These are phyloP conservation scores for Jaltomata sinuosa DNA, from an alignment of 257 asterid genomes.

Conservation along the genomic window DNA sequence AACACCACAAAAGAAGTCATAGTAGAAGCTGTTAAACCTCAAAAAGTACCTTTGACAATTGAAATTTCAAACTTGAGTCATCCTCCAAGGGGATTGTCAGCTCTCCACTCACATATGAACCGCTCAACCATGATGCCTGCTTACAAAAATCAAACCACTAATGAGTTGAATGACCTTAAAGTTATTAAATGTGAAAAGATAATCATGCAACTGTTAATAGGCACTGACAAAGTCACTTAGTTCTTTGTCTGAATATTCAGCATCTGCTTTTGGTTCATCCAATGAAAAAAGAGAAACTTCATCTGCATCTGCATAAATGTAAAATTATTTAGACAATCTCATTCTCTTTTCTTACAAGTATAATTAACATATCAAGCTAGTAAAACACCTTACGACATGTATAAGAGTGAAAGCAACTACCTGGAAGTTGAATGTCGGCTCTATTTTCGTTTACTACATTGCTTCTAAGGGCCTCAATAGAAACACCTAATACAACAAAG, in stretches of 20 bases:
- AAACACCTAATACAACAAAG: background rate
- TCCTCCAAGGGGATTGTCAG: conserved; percentile 47
- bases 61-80: conserved; percentile 57
- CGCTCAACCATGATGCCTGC: conserved; percentile 89
- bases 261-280: conserved; percentile 33
- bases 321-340: background rate
- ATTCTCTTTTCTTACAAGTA: background rate
- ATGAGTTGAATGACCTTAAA: conserved; percentile 6
- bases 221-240: conserved; percentile 63
- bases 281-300: conserved; percentile 54
- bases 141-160: background rate
- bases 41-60: conserved; percentile 60
- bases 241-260: conserved; percentile 63
- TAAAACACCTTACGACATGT: background rate
- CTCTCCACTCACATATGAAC: conserved; percentile 75
- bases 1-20: background rate
- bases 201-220: background rate
- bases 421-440: conserved; percentile 64
- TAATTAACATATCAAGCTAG: background rate
- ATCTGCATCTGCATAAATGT: conserved; percentile 43
- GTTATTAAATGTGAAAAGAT: background rate
- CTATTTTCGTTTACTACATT: conserved; percentile 39
- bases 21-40: background rate
- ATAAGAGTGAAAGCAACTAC: conserved; percentile 29
- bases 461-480: conserved; percentile 38